Evolutionary conservation across 208 protist species (phyloP).

Genomic region (Endotrypanum monterogeii): DNA sequence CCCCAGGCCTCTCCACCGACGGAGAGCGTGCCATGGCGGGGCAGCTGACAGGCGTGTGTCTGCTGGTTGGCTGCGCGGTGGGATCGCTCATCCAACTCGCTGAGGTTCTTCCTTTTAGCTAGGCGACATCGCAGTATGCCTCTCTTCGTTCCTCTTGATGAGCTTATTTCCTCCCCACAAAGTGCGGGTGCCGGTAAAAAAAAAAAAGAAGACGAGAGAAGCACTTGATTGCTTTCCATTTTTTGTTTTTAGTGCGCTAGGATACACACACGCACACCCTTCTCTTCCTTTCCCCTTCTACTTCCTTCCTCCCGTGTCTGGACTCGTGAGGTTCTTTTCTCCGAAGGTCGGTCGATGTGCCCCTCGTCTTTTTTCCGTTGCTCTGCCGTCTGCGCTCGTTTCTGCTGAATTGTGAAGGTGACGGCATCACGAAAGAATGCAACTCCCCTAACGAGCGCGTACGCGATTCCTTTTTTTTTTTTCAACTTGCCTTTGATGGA

Average conservation of each 20-base stretch:
- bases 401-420: background rate
- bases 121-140: background rate
- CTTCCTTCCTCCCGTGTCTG: background rate
- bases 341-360: background rate
- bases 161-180: background rate
- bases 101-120: constrained; percentile 43
- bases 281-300: background rate
- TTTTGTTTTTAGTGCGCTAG: background rate
- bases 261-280: background rate
- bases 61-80: constrained; percentile 61
- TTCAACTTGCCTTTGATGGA: too few relatives aligned
- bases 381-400: background rate
- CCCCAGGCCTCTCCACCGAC: constrained; percentile 42
- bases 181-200: background rate
- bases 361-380: background rate
- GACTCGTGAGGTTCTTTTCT: background rate
- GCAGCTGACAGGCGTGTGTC: constrained; percentile 52
- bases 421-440: too few relatives aligned
- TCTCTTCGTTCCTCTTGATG: background rate
- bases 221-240: background rate
- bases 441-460: background rate
- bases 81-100: constrained; percentile 71
- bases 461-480: background rate
- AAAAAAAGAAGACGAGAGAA: background rate
- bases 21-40: constrained; percentile 69